These are phyloP conservation scores for Fraxinus greggii DNA, from an alignment of 305 asterid species.

Conservation along the genomic window DNA sequence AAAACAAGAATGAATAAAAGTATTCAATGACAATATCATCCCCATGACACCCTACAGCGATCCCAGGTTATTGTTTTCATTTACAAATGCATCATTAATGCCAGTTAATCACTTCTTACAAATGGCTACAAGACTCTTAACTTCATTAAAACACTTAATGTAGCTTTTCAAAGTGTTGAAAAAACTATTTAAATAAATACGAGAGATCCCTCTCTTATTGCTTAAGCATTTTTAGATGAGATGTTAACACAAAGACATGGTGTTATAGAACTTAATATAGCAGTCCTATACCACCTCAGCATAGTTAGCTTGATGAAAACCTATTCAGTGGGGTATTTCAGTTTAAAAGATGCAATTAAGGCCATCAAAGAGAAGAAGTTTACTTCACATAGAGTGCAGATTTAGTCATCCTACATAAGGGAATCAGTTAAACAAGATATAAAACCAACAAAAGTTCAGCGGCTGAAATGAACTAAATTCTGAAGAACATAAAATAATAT, in stretches of 20 bases:
- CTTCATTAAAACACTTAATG: not conserved
- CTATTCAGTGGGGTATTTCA: not conserved
- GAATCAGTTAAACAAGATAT: not conserved
- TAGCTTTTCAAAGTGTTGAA: not conserved
- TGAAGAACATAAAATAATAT: not conserved
- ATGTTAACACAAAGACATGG: not conserved
- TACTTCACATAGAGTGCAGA: not conserved
- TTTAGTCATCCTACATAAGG: slow-evolving; percentile 10
- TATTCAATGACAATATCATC: not conserved
- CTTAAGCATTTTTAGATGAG: not conserved
- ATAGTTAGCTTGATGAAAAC: not conserved
- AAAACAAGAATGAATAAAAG: not conserved
- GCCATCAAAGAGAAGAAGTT: not conserved
- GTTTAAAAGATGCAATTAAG: not conserved
- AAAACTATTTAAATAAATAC: not conserved
- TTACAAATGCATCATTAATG: not conserved
- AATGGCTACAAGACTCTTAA: not conserved
- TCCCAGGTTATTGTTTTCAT: not conserved
- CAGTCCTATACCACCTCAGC: not conserved
- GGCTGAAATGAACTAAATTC: not conserved
- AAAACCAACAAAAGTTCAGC: not conserved
- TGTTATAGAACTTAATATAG: not conserved
- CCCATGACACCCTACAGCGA: not conserved
- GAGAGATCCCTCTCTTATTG: not conserved
- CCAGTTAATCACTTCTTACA: not conserved